Conservation (phyloP, 164 flowering plant species). For the Magnolia officinalis region DNA sequence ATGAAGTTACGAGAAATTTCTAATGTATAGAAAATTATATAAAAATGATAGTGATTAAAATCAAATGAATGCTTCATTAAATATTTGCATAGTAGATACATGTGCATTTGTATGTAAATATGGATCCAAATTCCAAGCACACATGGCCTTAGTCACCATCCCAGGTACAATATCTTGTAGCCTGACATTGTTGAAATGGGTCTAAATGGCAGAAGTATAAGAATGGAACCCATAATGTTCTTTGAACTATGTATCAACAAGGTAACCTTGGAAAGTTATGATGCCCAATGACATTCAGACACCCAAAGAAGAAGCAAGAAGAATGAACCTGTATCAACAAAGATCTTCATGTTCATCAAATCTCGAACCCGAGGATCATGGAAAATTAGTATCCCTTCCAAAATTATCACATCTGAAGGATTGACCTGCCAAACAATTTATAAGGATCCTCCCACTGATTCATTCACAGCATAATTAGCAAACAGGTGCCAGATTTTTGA, state of each 20-base stretch:
- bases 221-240: neutral
- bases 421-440: constrained; percentile 60
- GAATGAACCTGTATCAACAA: constrained; percentile 92
- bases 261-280: neutral
- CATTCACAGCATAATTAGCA: neutral
- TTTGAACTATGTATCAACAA: neutral
- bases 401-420: constrained; percentile 89
- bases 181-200: neutral
- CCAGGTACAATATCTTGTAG: neutral
- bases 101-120: too few relatives aligned
- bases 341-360: constrained; percentile 96
- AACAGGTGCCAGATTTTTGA: too few relatives aligned
- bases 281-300: neutral
- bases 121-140: neutral
- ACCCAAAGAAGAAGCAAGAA: constrained; percentile 4
- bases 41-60: too few relatives aligned
- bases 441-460: neutral
- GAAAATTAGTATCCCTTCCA: constrained; percentile 92
- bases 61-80: too few relatives aligned
- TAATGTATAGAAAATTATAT: too few relatives aligned
- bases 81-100: too few relatives aligned
- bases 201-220: neutral
- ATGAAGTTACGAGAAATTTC: too few relatives aligned
- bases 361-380: constrained; percentile 92
- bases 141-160: neutral